Base-by-base conservation (phyloP, 129 eudicot species). In the Apium graveolens region DNA sequence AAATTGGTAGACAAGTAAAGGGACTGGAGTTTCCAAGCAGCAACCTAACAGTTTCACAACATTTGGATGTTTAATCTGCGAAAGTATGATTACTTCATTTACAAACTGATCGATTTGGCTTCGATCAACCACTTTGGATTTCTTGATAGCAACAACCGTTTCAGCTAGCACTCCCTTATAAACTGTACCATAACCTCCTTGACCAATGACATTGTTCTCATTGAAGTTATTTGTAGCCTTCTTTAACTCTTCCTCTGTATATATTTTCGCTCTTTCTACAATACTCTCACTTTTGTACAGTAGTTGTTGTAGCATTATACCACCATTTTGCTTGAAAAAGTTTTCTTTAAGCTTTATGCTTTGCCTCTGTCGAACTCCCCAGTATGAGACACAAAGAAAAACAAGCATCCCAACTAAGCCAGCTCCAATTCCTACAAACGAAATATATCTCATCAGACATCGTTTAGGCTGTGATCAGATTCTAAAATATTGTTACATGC, bases 121-220 rank as follows among this genome's bases (percentile, higher is more conserved):
- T 20, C 57, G 43, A 18, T 75, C 66, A 32, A 48, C 65, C 18
- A 75, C 24, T 32, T 75, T 49, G 32, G 78, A 75, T 31, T 75
- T 75, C n/a, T 75, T 75, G 65, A 75, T 75, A 37, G 78, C 66
- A 48, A 75, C 78, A 6, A 46, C 1, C 4, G 55, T 75, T 17
- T 75, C 31, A 26, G 13, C 46, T 31, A 75, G 66, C 55, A 49
- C 26, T 49, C 78, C 78, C 39, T 75, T 75, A 38, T 49, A 75
- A 18, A 70, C 78, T 16, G 78, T 80, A 24, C 82, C 78, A 29
- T 49, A 53, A 35, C 82, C 82, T 72, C 82, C 82, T 72, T 24
- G 77, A 26, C 78, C 82, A 10, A 79, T 35, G 44, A 79, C 20
- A 12, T 55, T 81, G 65, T 73, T 75, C 31, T 74, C 76, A 34